A percentile compares a stretch with the other conserved stretches of the same genome.
Conservation (phyloP, 192 early-diverging fungal species). For the Entrophospora sp. region DNA sequence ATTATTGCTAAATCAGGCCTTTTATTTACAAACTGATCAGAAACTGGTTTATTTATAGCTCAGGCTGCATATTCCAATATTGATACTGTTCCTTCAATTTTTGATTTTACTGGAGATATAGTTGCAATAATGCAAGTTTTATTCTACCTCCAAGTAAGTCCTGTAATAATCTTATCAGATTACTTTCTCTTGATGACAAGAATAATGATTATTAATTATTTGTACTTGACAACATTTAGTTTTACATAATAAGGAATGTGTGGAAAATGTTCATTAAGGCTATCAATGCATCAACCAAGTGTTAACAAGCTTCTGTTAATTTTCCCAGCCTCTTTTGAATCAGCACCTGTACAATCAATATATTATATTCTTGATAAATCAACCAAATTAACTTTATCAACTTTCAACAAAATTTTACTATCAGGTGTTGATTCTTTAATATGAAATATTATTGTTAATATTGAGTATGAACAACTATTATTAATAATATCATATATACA, state of each 20-base stretch:
- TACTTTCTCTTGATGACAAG: conserved; percentile 52
- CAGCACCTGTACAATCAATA: conserved; percentile 82
- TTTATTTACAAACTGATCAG: no score
- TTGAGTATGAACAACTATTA: conserved; percentile 83
- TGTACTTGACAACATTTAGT: no score
- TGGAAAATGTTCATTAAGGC: conserved; percentile 44
- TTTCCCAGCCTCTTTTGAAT: conserved; percentile 82
- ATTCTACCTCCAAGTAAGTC: conserved; percentile 83
- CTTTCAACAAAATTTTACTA: conserved; percentile 82
- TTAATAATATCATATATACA: no score
- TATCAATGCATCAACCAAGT: conserved; percentile 63
- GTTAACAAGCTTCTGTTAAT: conserved; percentile 80
- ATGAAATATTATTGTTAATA: conserved; percentile 86
- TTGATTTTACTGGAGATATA: conserved; percentile 64
- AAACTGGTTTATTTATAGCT: conserved; percentile 70
- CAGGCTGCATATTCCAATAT: conserved; percentile 73
- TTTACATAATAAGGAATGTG: conserved; percentile 54
- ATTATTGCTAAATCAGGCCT: no score
- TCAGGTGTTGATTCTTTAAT: conserved; percentile 73
- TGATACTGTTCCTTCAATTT: conserved; percentile 60
- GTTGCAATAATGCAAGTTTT: conserved; percentile 96
- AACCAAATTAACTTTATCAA: conserved; percentile 93
- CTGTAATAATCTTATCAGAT: conserved; percentile 81
- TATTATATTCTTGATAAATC: conserved; percentile 95
- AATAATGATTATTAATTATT: no score